phyloP scores from a whole-genome alignment of 2,329 filamentous ascomycete genomes.

The Paradendryphiella salina region DNA sequence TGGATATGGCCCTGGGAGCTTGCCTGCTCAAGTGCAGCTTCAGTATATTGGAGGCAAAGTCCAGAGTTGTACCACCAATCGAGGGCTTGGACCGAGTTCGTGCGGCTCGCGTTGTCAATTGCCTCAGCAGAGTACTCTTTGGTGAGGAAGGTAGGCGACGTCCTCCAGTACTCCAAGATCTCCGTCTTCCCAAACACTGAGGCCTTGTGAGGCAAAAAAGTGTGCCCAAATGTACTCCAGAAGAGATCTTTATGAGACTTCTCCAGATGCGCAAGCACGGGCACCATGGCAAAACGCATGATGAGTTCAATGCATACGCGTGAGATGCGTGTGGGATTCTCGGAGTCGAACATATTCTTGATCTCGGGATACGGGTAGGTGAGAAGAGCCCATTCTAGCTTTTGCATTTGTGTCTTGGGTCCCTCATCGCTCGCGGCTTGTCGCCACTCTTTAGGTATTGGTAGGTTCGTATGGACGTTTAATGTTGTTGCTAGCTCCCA shows the following conservation, averaged over 20 bases:
- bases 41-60: constrained; percentile 80
- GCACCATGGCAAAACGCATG: constrained; percentile 84
- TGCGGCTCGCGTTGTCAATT: constrained; percentile 82
- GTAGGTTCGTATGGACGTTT: constrained; percentile 76
- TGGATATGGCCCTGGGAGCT: constrained; percentile 81
- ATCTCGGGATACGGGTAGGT: constrained; percentile 71
- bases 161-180: constrained; percentile 89
- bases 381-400: constrained; percentile 83
- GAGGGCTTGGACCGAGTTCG: constrained; percentile 81
- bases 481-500: constrained; percentile 88
- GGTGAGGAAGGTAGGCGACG: constrained; percentile 77
- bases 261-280: constrained; percentile 74
- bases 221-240: constrained; percentile 79
- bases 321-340: constrained; percentile 75
- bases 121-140: constrained; percentile 86
- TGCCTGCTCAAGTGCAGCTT: constrained; percentile 84
- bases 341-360: constrained; percentile 70
- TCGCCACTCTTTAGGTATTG: constrained; percentile 73
- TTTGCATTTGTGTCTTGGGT: constrained; percentile 71
- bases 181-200: constrained; percentile 84
- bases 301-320: constrained; percentile 83
- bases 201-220: constrained; percentile 83
- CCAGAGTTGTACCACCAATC: constrained; percentile 90
- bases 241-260: constrained; percentile 73
- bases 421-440: constrained; percentile 65